phyloP scores from a whole-genome alignment of 257 asterid genomes.

The Nicotiana knightiana region DNA sequence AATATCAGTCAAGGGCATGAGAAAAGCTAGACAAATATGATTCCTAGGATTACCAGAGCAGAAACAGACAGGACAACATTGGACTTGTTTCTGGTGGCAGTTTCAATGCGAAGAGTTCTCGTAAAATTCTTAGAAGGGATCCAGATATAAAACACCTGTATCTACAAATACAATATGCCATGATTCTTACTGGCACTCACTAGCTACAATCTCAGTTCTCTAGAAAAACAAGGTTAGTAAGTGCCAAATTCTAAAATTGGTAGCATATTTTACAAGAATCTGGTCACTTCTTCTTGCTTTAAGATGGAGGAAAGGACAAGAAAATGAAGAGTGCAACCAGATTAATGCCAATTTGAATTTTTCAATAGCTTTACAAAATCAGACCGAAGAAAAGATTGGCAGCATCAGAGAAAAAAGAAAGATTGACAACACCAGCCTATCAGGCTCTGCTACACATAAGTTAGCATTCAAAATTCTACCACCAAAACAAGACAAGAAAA shows the following conservation, averaged over 20 bases:
- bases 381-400: neutral
- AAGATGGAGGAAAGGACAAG: neutral
- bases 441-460: neutral
- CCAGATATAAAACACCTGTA: conserved; percentile 4
- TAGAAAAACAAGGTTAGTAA: neutral
- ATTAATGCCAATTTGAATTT: neutral
- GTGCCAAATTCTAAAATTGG: neutral
- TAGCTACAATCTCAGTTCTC: neutral
- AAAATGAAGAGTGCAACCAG: neutral
- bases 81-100: conserved; percentile 16
- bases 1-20: neutral
- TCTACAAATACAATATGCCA: neutral
- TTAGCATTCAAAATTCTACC: neutral
- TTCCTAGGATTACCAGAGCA: conserved; percentile 10
- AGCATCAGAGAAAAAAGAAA: neutral
- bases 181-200: conserved; percentile 8
- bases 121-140: conserved; percentile 20
- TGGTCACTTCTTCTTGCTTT: neutral
- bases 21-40: conserved; percentile 15
- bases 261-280: neutral
- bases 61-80: neutral
- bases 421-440: neutral
- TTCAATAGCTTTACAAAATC: neutral
- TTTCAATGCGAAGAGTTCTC: conserved; percentile 24
- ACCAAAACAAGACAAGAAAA: neutral